A percentile compares a stretch with the other conserved stretches of the same genome.
These are phyloP conservation scores for Lanmaoa pseudosensibilis DNA, from an alignment of 768 basidiomycete genomes.

Conservation along the genomic window DNA sequence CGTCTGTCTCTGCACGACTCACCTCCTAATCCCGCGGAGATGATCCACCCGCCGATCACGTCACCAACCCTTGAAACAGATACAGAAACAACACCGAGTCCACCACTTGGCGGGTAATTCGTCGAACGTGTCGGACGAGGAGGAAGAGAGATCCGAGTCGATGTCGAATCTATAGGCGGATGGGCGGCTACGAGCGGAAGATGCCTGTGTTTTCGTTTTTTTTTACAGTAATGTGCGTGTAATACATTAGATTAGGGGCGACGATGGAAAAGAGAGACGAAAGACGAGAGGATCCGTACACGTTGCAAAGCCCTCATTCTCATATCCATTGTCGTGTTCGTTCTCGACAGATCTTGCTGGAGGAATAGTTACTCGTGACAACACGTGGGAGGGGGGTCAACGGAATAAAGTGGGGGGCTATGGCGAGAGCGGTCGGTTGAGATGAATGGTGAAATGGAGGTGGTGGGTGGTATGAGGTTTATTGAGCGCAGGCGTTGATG, in stretches of 20 bases:
- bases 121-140: slow-evolving; percentile 27
- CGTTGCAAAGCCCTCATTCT: slow-evolving; percentile 7
- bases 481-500: background rate
- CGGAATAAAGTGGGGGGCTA: background rate
- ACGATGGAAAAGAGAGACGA: background rate
- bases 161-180: slow-evolving; percentile 22
- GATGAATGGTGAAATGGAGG: background rate
- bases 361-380: background rate
- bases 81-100: slow-evolving; percentile 12
- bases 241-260: background rate
- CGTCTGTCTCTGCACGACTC: no score
- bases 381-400: background rate
- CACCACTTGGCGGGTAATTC: slow-evolving; percentile 24
- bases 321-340: slow-evolving; percentile 6
- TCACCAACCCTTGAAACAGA: slow-evolving; percentile 30
- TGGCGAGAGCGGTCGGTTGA: background rate
- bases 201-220: slow-evolving; percentile 1
- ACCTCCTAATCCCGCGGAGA: slow-evolving; percentile 17
- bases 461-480: background rate
- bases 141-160: slow-evolving; percentile 27
- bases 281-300: slow-evolving; percentile 4
- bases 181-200: slow-evolving; percentile 3
- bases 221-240: background rate
- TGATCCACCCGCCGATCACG: background rate
- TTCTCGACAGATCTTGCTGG: background rate